Evolutionary conservation across 768 basidiomycete species (phyloP), one percentile per base, ranked within the genome.

Genomic region (Rubroboletus satanas): DNA sequence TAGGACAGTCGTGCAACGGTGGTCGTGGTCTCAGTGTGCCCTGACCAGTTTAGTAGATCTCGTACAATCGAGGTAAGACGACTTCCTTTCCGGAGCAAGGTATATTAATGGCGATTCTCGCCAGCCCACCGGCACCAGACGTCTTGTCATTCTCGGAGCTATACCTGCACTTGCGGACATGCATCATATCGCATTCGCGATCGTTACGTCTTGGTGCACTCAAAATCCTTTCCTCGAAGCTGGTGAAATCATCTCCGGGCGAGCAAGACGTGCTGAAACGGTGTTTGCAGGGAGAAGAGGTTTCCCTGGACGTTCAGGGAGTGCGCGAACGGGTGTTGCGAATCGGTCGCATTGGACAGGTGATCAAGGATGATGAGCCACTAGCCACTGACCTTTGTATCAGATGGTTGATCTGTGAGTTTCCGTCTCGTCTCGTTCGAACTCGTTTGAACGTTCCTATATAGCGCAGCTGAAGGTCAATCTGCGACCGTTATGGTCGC

Each of bases 401-500:
- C 7, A 71, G 85, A 39, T 94, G 92, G 88, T 67, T 93, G 21
- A 79, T 87, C 29, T 85, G 89, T 90, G 47, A 53, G 79, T 73
- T 5, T 48, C 5, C 33, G 9, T 55, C 18, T 50, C 11, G 5
- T 15, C 39, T 36, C 23, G 28, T 17, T 35, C 12, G 42, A 36
- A 36, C 36, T 26, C 18, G 45, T 33, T 21, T 45, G n/a, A 45
- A 45, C n/a, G 1, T 35, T 46, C 2, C 26, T 12, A 18, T 52
- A 26, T 62, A 88, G 91, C 89, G 7, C 95, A 97, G 67, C 77
- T 98, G 49, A 98, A 98, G 74, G 88, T 98, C 56, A 96, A 94
- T 67, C 74, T 98, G 43, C 82, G 91, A 29, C 97, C 97, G 0
- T 66, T 97, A 15, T 99, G 95, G 89, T 81, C 84, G 4, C 88